A percentile compares a stretch with the other conserved stretches of the same genome.
phyloP scores from a whole-genome alignment of 805 yeast genomes.

The Candida oleophila region DNA sequence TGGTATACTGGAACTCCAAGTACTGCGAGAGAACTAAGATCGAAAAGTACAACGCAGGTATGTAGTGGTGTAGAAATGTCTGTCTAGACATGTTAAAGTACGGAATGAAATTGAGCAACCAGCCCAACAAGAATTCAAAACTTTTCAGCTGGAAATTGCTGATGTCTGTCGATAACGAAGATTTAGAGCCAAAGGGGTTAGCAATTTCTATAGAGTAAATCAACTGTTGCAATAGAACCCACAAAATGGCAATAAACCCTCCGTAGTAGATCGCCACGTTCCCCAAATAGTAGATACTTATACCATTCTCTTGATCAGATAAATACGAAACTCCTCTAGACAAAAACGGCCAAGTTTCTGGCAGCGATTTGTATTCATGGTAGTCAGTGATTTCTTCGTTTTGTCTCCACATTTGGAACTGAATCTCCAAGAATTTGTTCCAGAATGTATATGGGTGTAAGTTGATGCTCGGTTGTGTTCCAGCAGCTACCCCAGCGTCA shows the following conservation, averaged over 20 bases:
- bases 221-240: constrained; percentile 18
- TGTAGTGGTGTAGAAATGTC: constrained; percentile 45
- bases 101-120: constrained; percentile 58
- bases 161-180: constrained; percentile 3
- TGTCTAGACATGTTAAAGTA: constrained; percentile 43
- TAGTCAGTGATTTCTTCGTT: constrained; percentile 47
- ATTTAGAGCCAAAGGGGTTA: constrained; percentile 31
- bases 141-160: constrained; percentile 19
- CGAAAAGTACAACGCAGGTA: constrained; percentile 51
- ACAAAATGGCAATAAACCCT: constrained; percentile 33
- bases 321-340: constrained; percentile 60
- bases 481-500: constrained; percentile 13
- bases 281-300: constrained; percentile 59
- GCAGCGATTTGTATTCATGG: constrained; percentile 53
- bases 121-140: constrained; percentile 51
- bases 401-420: constrained; percentile 52
- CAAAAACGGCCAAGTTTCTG: constrained; percentile 62
- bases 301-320: constrained; percentile 27
- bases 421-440: constrained; percentile 54
- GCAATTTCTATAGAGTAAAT: constrained; percentile 20
- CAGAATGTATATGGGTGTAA: constrained; percentile 34
- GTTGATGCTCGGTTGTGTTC: constrained; percentile 20
- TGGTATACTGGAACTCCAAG: constrained; percentile 39
- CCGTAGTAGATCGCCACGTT: constrained; percentile 59
- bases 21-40: constrained; percentile 44